A percentile compares a stretch with the other conserved stretches of the same genome.
Evolutionary conservation across 352 stramenopile genomes (phyloP).

Genomic region (Halophytophthora polymorphica): DNA sequence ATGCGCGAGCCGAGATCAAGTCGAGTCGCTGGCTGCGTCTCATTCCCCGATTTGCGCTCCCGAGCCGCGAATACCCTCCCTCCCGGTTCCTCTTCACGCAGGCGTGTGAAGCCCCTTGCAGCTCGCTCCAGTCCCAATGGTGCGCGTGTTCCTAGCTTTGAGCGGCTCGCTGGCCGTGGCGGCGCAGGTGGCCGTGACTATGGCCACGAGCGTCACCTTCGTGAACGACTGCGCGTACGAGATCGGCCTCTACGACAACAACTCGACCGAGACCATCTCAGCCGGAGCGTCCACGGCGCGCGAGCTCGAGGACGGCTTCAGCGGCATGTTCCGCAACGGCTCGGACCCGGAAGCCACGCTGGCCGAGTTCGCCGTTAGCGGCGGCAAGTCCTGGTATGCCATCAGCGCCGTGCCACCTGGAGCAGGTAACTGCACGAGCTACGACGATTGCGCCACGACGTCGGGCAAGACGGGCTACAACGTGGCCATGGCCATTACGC

Average conservation of each 20-base stretch:
- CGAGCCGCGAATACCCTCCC: neutral
- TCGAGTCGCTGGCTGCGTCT: no score
- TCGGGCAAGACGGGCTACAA: constrained; percentile 67
- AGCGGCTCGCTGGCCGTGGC: constrained; percentile 22
- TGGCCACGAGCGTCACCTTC: constrained; percentile 30
- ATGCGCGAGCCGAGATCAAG: no score
- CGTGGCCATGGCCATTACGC: constrained; percentile 52
- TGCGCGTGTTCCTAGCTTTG: constrained; percentile 27
- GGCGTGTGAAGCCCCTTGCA: neutral
- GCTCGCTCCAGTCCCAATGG: constrained; percentile 10
- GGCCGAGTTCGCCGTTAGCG: constrained; percentile 46
- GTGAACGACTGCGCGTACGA: constrained; percentile 45
- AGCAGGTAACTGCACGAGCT: constrained; percentile 50
- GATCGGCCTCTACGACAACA: constrained; percentile 54
- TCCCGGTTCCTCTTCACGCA: neutral
- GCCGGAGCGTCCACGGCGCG: constrained; percentile 27
- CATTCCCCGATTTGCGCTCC: no score
- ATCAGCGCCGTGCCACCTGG: constrained; percentile 53
- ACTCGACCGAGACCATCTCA: constrained; percentile 21
- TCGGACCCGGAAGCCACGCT: constrained; percentile 37
- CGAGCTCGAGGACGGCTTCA: constrained; percentile 32
- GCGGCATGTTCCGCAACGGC: constrained; percentile 67
- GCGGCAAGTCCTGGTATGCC: constrained; percentile 52
- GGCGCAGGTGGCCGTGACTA: constrained; percentile 20
- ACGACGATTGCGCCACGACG: constrained; percentile 35